These are phyloP conservation scores for Cercophora scortea DNA, from an alignment of 495 filamentous ascomycete genomes.

Conservation along the genomic window DNA sequence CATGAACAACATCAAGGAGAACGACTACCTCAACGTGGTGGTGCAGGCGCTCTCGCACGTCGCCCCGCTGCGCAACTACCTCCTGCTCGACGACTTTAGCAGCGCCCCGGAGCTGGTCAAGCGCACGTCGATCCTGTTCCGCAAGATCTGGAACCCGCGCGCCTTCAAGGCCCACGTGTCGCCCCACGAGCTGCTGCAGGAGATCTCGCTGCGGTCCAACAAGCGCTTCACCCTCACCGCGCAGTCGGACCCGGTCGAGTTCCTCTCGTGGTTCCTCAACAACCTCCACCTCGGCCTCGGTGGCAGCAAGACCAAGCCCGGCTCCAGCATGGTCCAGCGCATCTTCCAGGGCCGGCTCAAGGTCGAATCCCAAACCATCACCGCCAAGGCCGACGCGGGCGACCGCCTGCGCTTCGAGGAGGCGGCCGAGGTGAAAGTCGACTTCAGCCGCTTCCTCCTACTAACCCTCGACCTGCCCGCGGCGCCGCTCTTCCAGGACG, in stretches of 20 bases:
- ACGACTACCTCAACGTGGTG: conserved; percentile 96
- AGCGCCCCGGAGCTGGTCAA: conserved; percentile 51
- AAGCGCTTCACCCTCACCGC: conserved; percentile 88
- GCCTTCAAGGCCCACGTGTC: conserved; percentile 97
- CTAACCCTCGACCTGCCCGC: conserved; percentile 88
- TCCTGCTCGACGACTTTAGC: conserved; percentile 75
- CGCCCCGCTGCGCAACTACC: conserved; percentile 80
- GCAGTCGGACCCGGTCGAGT: conserved; percentile 93
- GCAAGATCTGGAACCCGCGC: conserved; percentile 96
- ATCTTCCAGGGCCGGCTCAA: conserved; percentile 90
- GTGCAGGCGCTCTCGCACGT: conserved; percentile 93
- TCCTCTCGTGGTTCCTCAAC: conserved; percentile 95
- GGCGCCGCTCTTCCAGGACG: conserved; percentile 94
- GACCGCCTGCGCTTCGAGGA: conserved; percentile 93
- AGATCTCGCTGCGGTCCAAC: conserved; percentile 79
- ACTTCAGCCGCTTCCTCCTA: conserved; percentile 73
- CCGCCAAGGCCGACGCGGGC: conserved; percentile 76
- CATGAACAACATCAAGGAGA: conserved; percentile 99
- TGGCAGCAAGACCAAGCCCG: conserved; percentile 78
- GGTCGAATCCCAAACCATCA: conserved; percentile 91
- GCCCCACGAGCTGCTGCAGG: conserved; percentile 92
- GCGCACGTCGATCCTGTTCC: conserved; percentile 81
- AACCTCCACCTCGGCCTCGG: conserved; percentile 87
- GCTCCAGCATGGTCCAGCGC: conserved; percentile 72
- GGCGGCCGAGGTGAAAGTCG: conserved; percentile 68